phyloP scores from a whole-genome alignment of 805 yeast genomes.

The Blastobotrys americana region DNA sequence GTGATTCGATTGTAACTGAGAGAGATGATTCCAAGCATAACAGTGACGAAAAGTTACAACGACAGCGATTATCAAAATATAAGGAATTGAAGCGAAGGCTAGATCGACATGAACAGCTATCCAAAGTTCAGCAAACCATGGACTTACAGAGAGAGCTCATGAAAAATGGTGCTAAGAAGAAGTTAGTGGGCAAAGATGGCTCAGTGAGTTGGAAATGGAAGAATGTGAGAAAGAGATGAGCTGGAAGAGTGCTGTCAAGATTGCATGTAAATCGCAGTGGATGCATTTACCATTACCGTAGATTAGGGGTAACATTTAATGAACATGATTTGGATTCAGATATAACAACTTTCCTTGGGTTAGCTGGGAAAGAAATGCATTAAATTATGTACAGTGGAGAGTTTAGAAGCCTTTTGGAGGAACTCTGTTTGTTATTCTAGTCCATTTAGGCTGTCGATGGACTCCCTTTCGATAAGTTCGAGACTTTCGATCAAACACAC shows the following conservation, averaged over 20 bases:
- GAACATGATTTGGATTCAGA: background rate
- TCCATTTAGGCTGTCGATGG: conserved; percentile 79
- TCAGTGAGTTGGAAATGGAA: conserved; percentile 76
- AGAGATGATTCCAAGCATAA: conserved; percentile 21
- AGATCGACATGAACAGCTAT: conserved; percentile 62
- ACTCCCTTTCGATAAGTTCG: conserved; percentile 80
- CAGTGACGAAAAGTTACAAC: conserved; percentile 28
- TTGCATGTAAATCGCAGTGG: conserved; percentile 1
- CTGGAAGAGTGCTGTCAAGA: background rate
- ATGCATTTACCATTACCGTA: background rate
- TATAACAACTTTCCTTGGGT: too few relatives aligned
- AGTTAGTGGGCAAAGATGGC: conserved; percentile 60
- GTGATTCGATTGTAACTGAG: conserved; percentile 7
- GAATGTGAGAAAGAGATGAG: conserved; percentile 38
- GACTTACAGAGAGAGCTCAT: conserved; percentile 76
- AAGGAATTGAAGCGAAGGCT: conserved; percentile 55
- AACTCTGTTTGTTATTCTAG: conserved; percentile 70
- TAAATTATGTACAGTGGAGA: too few relatives aligned
- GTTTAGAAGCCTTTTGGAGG: conserved; percentile 63
- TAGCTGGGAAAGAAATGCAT: too few relatives aligned
- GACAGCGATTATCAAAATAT: conserved; percentile 42
- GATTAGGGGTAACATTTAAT: background rate
- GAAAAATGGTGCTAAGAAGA: conserved; percentile 85
- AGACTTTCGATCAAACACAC: conserved; percentile 68
- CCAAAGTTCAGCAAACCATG: conserved; percentile 62